Evolutionary conservation across 192 early-diverging fungal genomes (phyloP).

Genomic region (Phlyctochytrium arcticum): DNA sequence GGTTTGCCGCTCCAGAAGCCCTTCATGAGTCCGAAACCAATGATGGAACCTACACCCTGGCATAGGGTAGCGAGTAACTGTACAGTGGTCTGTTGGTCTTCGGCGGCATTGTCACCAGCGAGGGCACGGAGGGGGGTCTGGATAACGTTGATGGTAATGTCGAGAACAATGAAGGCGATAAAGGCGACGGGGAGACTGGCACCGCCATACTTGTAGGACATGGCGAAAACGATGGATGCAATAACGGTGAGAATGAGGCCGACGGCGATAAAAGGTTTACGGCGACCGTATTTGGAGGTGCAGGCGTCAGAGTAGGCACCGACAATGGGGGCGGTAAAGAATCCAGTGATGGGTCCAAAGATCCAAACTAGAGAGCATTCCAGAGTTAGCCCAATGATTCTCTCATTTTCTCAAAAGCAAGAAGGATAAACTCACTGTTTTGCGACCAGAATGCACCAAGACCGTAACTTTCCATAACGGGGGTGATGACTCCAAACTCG

Average conservation of each 20-base stretch:
- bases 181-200: background rate
- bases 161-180: slow-evolving; percentile 1
- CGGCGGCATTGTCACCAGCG: slow-evolving; percentile 5
- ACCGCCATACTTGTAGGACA: background rate
- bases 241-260: background rate
- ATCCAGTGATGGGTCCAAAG: slow-evolving; percentile 1
- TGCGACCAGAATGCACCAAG: background rate
- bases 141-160: slow-evolving; percentile 4
- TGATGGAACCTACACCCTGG: background rate
- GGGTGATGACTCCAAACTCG: background rate
- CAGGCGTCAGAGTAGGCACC: background rate
- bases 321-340: slow-evolving; percentile 1
- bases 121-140: background rate
- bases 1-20: background rate
- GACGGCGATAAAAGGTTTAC: background rate
- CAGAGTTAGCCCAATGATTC: background rate
- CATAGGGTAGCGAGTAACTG: background rate
- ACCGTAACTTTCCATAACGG: background rate
- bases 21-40: background rate
- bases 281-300: background rate
- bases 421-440: background rate
- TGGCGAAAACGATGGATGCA: background rate
- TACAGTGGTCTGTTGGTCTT: slow-evolving; percentile 2
- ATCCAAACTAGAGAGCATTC: background rate
- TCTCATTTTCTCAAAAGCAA: background rate